Conservation (phyloP, 2,329 filamentous ascomycete species). For the Tympanopsis confertula region DNA sequence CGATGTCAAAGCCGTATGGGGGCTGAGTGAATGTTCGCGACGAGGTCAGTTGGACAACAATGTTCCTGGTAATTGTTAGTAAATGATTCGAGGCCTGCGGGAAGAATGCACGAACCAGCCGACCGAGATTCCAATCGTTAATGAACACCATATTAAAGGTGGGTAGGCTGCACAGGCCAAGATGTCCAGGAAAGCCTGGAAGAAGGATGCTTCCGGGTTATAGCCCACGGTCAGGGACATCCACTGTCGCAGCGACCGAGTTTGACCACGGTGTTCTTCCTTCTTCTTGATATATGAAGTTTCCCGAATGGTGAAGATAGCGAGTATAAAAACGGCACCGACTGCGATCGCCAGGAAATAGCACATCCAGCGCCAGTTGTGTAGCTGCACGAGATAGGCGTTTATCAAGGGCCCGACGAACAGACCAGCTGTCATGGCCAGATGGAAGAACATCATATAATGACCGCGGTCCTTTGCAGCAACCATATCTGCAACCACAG, state of each 20-base stretch:
- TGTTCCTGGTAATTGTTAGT: slow-evolving; percentile 9
- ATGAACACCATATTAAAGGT: slow-evolving; percentile 12
- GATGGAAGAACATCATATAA: slow-evolving; percentile 23
- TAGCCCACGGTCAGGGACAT: slow-evolving; percentile 6
- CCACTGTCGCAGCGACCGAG: background rate
- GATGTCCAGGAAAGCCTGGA: slow-evolving; percentile 10
- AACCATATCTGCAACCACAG: slow-evolving; percentile 21
- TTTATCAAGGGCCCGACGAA: slow-evolving; percentile 22
- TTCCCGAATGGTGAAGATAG: slow-evolving; percentile 12
- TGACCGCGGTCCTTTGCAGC: slow-evolving; percentile 17
- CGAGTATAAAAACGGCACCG: slow-evolving; percentile 10
- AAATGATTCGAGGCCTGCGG: background rate
- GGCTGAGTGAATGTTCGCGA: slow-evolving; percentile 12
- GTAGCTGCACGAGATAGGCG: slow-evolving; percentile 11
- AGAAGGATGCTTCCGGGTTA: slow-evolving; percentile 12
- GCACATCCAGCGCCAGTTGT: slow-evolving; percentile 13
- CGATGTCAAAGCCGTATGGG: slow-evolving; percentile 12
- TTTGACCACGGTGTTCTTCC: background rate
- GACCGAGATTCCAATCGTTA: slow-evolving; percentile 13
- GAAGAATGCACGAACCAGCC: background rate
- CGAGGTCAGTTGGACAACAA: slow-evolving; percentile 14
- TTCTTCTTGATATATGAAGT: slow-evolving; percentile 6
- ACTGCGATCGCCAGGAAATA: slow-evolving; percentile 12
- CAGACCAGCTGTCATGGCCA: slow-evolving; percentile 19
- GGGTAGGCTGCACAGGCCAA: slow-evolving; percentile 11